Percentiles rank a stretch among this genome's conserved stretches.
These are phyloP conservation scores for Seiridium cupressi DNA, from an alignment of 2,329 filamentous ascomycete species.

Conservation along the genomic window DNA sequence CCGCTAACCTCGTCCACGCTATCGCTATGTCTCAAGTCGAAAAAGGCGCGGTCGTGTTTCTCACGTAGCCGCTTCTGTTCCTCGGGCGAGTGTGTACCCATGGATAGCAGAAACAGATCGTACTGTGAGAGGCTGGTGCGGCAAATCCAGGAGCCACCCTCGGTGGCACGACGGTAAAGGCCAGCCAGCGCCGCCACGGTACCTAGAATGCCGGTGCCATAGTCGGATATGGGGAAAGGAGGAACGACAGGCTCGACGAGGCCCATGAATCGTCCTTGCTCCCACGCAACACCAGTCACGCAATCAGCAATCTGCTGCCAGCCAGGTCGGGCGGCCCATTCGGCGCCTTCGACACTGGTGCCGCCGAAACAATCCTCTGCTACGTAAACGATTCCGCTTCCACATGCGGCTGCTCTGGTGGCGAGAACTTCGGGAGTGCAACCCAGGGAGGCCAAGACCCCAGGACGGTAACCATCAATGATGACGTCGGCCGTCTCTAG, in stretches of 20 bases:
- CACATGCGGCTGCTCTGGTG: conserved; percentile 49
- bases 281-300: conserved; percentile 32
- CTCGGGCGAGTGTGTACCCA: conserved; percentile 44
- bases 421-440: conserved; percentile 58
- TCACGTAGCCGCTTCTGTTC: conserved; percentile 47
- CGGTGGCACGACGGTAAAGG: conserved; percentile 28
- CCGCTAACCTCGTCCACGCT: conserved; percentile 58
- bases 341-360: conserved; percentile 39
- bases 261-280: conserved; percentile 36
- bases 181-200: conserved; percentile 30
- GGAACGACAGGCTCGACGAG: conserved; percentile 62
- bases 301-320: conserved; percentile 53
- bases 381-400: conserved; percentile 65
- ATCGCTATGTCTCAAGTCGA: conserved; percentile 52
- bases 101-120: conserved; percentile 31
- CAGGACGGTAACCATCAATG: conserved; percentile 68
- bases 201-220: conserved; percentile 32
- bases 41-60: conserved; percentile 49
- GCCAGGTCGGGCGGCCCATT: conserved; percentile 63
- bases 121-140: conserved; percentile 33
- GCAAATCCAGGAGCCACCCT: conserved; percentile 32
- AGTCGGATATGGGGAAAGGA: conserved; percentile 60
- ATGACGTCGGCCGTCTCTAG: conserved; percentile 63
- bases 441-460: conserved; percentile 61
- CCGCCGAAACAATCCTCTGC: conserved; percentile 72